These are phyloP conservation scores for Clathrospora elynae DNA, from an alignment of 2,329 filamentous ascomycete genomes.

Conservation along the genomic window DNA sequence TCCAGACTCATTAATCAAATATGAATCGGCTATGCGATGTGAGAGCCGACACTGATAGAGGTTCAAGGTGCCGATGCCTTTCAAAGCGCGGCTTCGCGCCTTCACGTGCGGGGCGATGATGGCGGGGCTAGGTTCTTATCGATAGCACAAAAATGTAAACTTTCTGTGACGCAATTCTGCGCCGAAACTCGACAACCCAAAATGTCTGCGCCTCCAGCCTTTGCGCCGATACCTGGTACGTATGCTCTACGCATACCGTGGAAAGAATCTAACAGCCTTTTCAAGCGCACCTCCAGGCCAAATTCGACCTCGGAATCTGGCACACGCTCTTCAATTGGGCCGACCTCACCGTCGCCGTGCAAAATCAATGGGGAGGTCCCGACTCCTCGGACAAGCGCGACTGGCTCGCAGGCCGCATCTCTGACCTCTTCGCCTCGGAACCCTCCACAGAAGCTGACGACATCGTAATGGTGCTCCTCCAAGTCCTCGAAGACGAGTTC, in stretches of 20 bases:
- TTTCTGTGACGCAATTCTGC: background rate
- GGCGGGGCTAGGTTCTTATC: background rate
- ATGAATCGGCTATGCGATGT: too few species aligned
- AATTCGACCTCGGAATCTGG: slow-evolving; percentile 82
- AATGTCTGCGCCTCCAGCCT: slow-evolving; percentile 10
- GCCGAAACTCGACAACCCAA: background rate
- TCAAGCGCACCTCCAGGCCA: slow-evolving; percentile 36
- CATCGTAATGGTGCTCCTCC: slow-evolving; percentile 80
- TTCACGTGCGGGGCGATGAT: background rate
- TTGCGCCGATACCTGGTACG: background rate
- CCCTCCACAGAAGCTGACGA: slow-evolving; percentile 74
- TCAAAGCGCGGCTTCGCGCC: too few species aligned
- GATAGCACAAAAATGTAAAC: background rate
- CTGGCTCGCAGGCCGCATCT: slow-evolving; percentile 90
- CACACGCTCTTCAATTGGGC: slow-evolving; percentile 87
- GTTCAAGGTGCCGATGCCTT: too few species aligned
- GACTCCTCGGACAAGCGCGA: slow-evolving; percentile 86
- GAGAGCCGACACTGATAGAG: too few species aligned
- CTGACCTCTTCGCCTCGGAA: slow-evolving; percentile 70
- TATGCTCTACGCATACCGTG: too few species aligned
- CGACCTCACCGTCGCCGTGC: slow-evolving; percentile 82
- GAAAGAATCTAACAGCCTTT: slow-evolving; percentile 7
- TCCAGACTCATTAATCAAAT: too few species aligned
- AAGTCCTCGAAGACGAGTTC: slow-evolving; percentile 95
- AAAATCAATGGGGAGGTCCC: slow-evolving; percentile 85